Base-by-base conservation (phyloP, 192 early-diverging fungal genomes). In the Coemansia sp. region DNA sequence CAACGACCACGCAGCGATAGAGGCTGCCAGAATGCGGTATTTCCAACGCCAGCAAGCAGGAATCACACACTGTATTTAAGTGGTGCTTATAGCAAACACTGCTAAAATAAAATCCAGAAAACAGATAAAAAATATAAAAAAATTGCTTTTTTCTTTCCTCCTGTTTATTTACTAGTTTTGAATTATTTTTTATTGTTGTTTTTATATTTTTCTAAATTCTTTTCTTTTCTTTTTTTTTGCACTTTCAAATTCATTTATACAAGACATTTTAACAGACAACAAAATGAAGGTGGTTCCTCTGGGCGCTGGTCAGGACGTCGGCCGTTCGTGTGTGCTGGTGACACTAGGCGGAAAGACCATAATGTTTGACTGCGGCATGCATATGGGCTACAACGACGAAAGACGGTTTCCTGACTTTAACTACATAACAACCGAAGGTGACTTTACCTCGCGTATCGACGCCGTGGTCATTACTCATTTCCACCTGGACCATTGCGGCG, bases 401-500 rank as follows among this genome's bases (percentile, higher is more conserved):
- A 86, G 97, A 54, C 84, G 94, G 48, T 99, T 95, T 65, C 97
- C 96, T 1, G 95, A 99, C 75, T 99, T 99, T 61, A 88, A 85
- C 60, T 95, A 94, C 75, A 93, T 97, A 16, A 92, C 92, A 42
- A 91, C 88, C 42, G 80, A 89, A 33, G 90, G 88, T 48, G 83
- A 92, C 63, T 95, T 90, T 69, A 94, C 90, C 36, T 86, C 85
- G 20, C 84, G 88, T 54, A 77, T 99, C 48, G 97, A 99, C 84
- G 89, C 89, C 63, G 88, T 99, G 17, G 92, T 99, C 60, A 94
- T 99, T 25, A 91, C 89, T 36, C 97, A 99, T 72, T 99, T 99
- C 69, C 97, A 99, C 68, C 86, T 99, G 54, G 97, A 99, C 85
- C 97, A 99, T 81, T 98, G 97, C 73, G 97, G 97, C 6, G 94